phyloP scores from a whole-genome alignment of 192 early-diverging fungal genomes.

The Funneliformis mosseae region DNA sequence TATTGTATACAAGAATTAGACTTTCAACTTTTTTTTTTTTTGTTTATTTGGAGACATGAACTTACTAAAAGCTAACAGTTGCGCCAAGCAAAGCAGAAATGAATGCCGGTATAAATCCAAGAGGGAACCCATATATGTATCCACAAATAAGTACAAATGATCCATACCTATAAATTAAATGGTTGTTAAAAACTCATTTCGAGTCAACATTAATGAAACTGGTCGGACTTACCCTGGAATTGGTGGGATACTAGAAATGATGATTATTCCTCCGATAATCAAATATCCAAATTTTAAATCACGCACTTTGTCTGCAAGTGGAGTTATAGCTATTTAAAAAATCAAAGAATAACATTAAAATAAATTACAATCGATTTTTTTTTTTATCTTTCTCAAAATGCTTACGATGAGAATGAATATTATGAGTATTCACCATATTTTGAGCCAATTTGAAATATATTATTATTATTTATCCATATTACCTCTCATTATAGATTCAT shows the following conservation, averaged over 20 bases:
- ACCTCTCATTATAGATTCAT: conserved; percentile 21
- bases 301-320: neutral
- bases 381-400: no score
- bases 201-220: neutral
- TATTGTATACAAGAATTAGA: neutral
- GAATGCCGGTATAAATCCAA: conserved; percentile 37
- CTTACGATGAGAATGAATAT: neutral
- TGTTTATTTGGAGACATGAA: neutral
- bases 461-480: conserved; percentile 11
- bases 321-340: conserved; percentile 8
- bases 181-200: neutral
- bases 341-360: no score
- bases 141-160: conserved; percentile 20
- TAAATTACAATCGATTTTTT: no score
- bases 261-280: neutral
- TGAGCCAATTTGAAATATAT: neutral
- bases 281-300: conserved; percentile 7
- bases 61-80: conserved; percentile 1
- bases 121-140: conserved; percentile 36
- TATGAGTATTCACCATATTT: neutral
- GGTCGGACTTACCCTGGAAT: neutral
- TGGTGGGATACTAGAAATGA: conserved; percentile 15
- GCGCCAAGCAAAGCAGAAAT: conserved; percentile 10
- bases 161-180: conserved; percentile 29
- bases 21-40: no score